Base-by-base conservation (phyloP, 176 grass and related monocot species). In the Urochloa ruziziensis region DNA sequence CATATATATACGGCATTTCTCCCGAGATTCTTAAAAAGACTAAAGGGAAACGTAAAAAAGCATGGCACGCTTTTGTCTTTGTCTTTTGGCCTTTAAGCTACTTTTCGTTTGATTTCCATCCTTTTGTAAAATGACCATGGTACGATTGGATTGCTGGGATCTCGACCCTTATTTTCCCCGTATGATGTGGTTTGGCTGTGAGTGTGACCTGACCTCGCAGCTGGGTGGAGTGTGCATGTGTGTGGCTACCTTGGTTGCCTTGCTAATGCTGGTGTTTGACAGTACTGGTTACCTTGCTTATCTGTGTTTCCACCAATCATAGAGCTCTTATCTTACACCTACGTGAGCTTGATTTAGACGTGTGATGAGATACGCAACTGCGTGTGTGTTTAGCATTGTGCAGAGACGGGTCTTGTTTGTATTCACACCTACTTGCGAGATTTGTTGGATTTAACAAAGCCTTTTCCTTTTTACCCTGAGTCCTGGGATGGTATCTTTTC, bases 61-160 rank as follows among this genome's bases (percentile, higher is more conserved):
- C 72, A 68, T 0, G 14, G 3, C 36, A 37, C 27, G 25, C 75
- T 79, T 84, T 88, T 67, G 63, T 15, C 53, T 70, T 70, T n/a
- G n/a, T n/a, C n/a, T n/a, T 59, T 83, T 68, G 29, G 54, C 59
- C 47, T 54, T 67, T 80, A 29, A 74, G 75, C 59, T 7, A 17
- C 67, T 79, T 88, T 88, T 2, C 15, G 23, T 23, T 58, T 73
- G 61, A 80, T 82, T 72, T 47, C 10, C 30, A 58, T 36, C 36
- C 13, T 86, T 30, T 51, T 1, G 10, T 6, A 61, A 68, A 77
- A 67, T 87, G 79, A 27, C 52, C 48, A 49, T 11, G 27, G 28
- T 46, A 70, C 4, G 40, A 62, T 44, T 23, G n/a, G 46, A 16
- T 46, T 18, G 28, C 18, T 23, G 47, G 67, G 13, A 69, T 87